Conservation (phyloP, 495 filamentous ascomycete genomes). For the Aspergillus incahuasiensis region DNA sequence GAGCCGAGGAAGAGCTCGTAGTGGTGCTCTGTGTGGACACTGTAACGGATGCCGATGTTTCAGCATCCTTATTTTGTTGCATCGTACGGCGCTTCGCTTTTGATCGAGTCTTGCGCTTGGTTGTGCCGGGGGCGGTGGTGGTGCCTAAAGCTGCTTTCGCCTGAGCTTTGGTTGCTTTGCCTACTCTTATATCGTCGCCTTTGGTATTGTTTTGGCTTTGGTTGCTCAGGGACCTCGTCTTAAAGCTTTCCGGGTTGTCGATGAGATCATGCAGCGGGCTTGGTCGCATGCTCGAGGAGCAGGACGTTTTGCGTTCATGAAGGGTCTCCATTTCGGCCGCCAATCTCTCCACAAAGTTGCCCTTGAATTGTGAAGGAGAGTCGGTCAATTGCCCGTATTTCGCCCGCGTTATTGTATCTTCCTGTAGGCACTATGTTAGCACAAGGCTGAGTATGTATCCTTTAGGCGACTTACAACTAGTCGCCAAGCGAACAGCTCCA, state of each 20-base stretch:
- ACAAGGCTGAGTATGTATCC: neutral
- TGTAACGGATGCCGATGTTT: no score
- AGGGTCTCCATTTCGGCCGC: constrained; percentile 4
- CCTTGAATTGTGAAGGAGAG: neutral
- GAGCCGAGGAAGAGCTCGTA: no score
- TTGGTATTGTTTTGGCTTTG: neutral
- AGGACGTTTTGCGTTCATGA: neutral
- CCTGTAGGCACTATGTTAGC: neutral
- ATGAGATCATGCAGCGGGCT: neutral
- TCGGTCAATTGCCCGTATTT: no score
- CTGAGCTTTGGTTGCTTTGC: neutral
- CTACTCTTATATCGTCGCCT: neutral
- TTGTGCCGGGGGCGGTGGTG: no score
- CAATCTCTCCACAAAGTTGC: constrained; percentile 9
- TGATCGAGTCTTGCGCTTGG: no score
- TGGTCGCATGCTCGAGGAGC: neutral
- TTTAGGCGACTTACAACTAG: neutral
- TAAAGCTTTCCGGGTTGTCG: neutral
- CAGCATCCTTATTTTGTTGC: no score
- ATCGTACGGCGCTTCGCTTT: no score
- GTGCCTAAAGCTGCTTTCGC: no score
- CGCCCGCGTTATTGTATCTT: neutral
- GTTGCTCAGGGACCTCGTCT: neutral
- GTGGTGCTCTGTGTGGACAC: no score
- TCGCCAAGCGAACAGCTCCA: neutral